phyloP scores from a whole-genome alignment of 2,329 filamentous ascomycete genomes.

The Trichophyton verrucosum region DNA sequence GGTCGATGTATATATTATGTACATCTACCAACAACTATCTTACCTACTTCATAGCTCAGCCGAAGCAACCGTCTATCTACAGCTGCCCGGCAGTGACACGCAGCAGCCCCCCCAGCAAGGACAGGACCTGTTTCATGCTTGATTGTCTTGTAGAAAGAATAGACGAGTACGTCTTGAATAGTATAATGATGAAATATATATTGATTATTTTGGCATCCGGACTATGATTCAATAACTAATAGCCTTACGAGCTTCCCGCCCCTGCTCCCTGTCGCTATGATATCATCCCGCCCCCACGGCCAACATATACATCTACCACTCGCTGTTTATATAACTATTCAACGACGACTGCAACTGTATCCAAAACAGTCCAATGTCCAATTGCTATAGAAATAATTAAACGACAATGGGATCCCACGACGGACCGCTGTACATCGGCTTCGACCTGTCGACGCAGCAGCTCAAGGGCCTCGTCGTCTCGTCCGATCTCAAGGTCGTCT shows the following conservation, averaged over 20 bases:
- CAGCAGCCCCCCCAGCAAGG: too few species aligned
- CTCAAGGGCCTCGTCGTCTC: constrained; percentile 85
- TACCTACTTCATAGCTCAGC: too few species aligned
- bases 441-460: constrained; percentile 94
- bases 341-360: too few species aligned
- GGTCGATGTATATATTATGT: too few species aligned
- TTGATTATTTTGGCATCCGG: background rate
- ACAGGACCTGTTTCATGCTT: too few species aligned
- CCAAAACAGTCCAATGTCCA: background rate
- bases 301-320: background rate
- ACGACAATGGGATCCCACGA: background rate
- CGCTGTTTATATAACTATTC: background rate
- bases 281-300: background rate
- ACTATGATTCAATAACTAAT: background rate
- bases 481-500: constrained; percentile 65
- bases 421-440: constrained; percentile 68
- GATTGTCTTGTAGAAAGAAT: background rate
- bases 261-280: background rate
- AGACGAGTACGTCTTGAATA: background rate
- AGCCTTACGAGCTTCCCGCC: background rate
- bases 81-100: too few species aligned
- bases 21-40: too few species aligned
- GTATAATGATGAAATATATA: background rate
- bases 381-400: background rate
- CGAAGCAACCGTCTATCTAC: too few species aligned